Base-by-base conservation (phyloP, 2,329 filamentous ascomycete species). In the Aureobasidium melanogenum region DNA sequence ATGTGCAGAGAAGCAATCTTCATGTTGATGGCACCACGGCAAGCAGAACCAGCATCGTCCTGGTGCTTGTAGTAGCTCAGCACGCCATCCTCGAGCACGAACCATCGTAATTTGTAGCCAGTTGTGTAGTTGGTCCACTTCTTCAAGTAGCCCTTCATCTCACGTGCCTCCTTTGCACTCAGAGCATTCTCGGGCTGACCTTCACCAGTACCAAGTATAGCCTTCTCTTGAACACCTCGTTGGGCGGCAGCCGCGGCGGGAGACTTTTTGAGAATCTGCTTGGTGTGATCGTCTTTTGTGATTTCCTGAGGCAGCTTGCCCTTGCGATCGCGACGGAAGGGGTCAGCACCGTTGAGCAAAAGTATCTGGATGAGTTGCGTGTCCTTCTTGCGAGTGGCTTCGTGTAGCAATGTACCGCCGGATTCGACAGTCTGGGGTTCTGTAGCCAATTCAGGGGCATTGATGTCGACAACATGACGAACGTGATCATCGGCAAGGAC, bases 61-160 rank as follows among this genome's bases (percentile, higher is more conserved):
- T 99, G 94, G 73, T 97, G 91, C 76, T 99, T 99, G 79, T 97
- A 99, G 77, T 99, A 99, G 75, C 94, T 97, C 66, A 99, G 76
- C 14, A 99, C 93, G 14, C 94, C 94, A 71, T 99, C 94, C 72
- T 99, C 94, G 9, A 99, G 83, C 15, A 97, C 94, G 71, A 99
- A 99, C 92, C 93, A 99, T 63, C 94, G 83, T 65, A 99, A 75
- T 76, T 99, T 96, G 77, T 97, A 99, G 9, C 94, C 94, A 71
- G 89, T 92, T 24, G 93, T 92, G 73, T 99, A 99, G 73, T 99
- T 99, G 51, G 94, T 99, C 94, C 94, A 99, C 74, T 99, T 99
- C 77, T 97, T 97, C 61, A 99, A 80, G 73, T 97, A 99, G 7
- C 94, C 94, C 77, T 96, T 97, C 89, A 99, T 97, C 75, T 97